A percentile compares a stretch with the other conserved stretches of the same genome.
phyloP scores from a whole-genome alignment of 2,329 filamentous ascomycete genomes.

The Metarhizium anisopliae region DNA sequence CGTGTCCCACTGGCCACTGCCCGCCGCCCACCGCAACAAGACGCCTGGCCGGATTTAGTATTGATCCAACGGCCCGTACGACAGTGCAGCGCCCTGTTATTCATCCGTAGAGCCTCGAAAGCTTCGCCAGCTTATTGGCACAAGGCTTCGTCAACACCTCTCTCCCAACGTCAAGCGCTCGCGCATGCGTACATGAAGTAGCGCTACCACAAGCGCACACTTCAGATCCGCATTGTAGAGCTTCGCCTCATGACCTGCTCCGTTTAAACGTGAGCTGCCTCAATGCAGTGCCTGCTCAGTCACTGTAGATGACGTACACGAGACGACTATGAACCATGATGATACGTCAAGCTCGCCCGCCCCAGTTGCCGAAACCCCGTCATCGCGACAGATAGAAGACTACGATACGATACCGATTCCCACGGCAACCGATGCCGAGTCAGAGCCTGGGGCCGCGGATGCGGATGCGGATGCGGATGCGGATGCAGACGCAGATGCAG shows the following conservation, averaged over 20 bases:
- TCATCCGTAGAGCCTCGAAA: not conserved
- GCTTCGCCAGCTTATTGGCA: not conserved
- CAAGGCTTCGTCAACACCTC: not conserved
- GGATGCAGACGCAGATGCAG: slow-evolving; percentile 1
- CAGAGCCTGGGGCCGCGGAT: not conserved
- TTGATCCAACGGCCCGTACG: not conserved
- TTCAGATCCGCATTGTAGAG: not conserved
- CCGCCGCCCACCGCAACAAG: not conserved
- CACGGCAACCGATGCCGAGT: not conserved
- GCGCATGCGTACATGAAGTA: too few species aligned
- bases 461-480: not conserved
- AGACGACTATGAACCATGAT: slow-evolving; percentile 44
- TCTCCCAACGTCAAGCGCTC: not conserved
- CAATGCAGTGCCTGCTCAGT: slow-evolving; percentile 20
- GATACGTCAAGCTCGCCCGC: slow-evolving; percentile 31
- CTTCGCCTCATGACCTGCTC: slow-evolving; percentile 14
- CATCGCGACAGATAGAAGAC: slow-evolving; percentile 4
- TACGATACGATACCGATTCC: not conserved
- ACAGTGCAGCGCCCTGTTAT: too few species aligned
- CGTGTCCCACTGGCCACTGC: not conserved
- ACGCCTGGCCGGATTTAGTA: not conserved
- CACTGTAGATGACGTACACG: slow-evolving; percentile 22
- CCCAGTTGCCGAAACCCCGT: slow-evolving; percentile 16
- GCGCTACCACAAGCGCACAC: not conserved
- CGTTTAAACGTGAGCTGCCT: slow-evolving; percentile 16